A percentile compares a stretch with the other conserved stretches of the same genome.
These are phyloP conservation scores for Geotrichum restrictum DNA, from an alignment of 1,139 yeast species.

Conservation along the genomic window DNA sequence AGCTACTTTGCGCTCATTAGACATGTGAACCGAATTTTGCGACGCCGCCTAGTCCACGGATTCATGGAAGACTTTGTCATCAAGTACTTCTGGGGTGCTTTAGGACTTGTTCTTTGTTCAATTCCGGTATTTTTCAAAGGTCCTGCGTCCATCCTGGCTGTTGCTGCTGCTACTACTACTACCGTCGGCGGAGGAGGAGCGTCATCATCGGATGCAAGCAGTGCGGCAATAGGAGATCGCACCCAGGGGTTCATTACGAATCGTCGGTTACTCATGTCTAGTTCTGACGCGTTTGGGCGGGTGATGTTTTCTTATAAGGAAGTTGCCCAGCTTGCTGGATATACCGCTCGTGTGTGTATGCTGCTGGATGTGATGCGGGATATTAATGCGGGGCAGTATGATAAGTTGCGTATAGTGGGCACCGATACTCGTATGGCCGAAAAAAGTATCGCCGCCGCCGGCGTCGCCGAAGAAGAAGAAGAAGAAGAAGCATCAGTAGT, in stretches of 20 bases:
- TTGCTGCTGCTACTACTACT: constrained; percentile 24
- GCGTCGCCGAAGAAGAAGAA: background rate
- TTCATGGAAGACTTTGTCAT: constrained; percentile 59
- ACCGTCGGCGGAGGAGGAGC: too few species aligned
- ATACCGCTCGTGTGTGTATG: constrained; percentile 69
- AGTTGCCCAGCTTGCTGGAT: constrained; percentile 79
- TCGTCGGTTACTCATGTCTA: constrained; percentile 75
- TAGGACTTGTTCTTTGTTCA: constrained; percentile 82
- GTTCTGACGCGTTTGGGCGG: constrained; percentile 85
- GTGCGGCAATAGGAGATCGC: constrained; percentile 32
- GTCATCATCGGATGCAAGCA: constrained; percentile 11
- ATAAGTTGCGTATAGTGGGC: constrained; percentile 33
- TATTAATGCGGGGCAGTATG: constrained; percentile 42
- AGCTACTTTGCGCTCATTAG: constrained; percentile 78
- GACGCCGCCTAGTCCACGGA: constrained; percentile 77
- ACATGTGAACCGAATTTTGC: constrained; percentile 72
- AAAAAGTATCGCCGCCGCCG: background rate
- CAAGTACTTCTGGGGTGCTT: constrained; percentile 94
- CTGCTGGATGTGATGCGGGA: constrained; percentile 63
- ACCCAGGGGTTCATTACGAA: constrained; percentile 75
- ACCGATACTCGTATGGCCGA: constrained; percentile 14
- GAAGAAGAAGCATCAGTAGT: too few species aligned
- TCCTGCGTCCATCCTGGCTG: constrained; percentile 44
- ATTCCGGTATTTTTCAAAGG: constrained; percentile 78
- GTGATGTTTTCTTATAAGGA: constrained; percentile 81